Evolutionary conservation across 441 rosid species (phyloP).

Genomic region (Kokia cookei): DNA sequence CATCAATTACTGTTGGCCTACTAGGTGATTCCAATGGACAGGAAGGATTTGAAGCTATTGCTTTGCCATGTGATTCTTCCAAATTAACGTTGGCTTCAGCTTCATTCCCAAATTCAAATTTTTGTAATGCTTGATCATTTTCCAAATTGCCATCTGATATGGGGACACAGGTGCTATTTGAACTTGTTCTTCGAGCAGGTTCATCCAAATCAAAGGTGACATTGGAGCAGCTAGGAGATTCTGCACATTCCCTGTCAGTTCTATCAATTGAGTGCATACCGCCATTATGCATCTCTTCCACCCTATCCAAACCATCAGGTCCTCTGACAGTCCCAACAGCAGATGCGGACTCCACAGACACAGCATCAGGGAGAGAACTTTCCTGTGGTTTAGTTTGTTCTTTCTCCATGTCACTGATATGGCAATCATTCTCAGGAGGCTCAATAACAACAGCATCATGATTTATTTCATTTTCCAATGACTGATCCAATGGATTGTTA

Average conservation of each 20-base stretch:
- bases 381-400: conserved; percentile 19
- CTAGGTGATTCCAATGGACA: conserved; percentile 26
- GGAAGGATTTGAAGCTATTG: conserved; percentile 20
- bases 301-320: conserved; percentile 22
- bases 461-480: conserved; percentile 26
- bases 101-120: conserved; percentile 22
- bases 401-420: conserved; percentile 24
- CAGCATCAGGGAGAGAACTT: conserved; percentile 22
- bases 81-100: conserved; percentile 16
- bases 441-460: conserved; percentile 15
- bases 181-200: conserved; percentile 15
- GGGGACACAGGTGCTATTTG: conserved; percentile 1
- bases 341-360: conserved; percentile 21
- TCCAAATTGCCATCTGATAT: conserved; percentile 18
- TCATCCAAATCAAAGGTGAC: conserved; percentile 36
- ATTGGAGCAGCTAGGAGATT: conserved; percentile 42
- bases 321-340: conserved; percentile 22
- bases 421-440: conserved; percentile 28
- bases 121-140: conserved; percentile 22
- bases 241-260: conserved; percentile 27
- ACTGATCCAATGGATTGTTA: conserved; percentile 21
- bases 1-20: conserved; percentile 25
- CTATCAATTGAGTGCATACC: conserved; percentile 14
- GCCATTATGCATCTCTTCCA: conserved; percentile 26
- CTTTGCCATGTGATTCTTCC: conserved; percentile 19